phyloP scores from a whole-genome alignment of 2,329 filamentous ascomycete genomes.

The Sarocladium kiliense region DNA sequence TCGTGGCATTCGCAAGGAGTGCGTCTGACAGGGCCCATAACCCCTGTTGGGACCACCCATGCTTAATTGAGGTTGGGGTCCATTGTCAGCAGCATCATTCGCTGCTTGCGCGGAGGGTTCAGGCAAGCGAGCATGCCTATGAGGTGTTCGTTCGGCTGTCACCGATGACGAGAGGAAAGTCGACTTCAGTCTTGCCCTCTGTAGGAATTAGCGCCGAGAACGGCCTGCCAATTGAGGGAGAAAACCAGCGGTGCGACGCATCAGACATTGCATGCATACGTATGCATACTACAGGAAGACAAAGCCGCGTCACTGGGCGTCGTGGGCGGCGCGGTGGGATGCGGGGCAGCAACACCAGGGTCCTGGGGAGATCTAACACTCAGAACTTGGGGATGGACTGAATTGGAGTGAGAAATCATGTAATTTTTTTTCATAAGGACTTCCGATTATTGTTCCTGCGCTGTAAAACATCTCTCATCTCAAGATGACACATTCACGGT shows the following conservation, averaged over 20 bases:
- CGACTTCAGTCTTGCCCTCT: too few relatives aligned
- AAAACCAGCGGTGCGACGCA: background rate
- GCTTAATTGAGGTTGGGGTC: background rate
- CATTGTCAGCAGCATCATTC: too few relatives aligned
- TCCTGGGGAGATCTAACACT: background rate
- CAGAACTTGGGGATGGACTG: too few relatives aligned
- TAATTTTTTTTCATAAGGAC: too few relatives aligned
- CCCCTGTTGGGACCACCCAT: background rate
- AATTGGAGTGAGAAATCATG: too few relatives aligned
- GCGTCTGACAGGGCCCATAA: background rate
- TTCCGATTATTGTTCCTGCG: too few relatives aligned
- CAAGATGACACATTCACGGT: background rate
- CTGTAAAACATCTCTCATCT: background rate
- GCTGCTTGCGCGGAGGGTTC: too few relatives aligned
- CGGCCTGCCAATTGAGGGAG: background rate
- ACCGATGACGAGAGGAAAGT: too few relatives aligned
- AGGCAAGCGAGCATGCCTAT: too few relatives aligned
- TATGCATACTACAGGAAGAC: background rate
- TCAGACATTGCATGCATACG: background rate
- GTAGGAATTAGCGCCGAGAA: too few relatives aligned
- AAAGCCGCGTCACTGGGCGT: conserved; percentile 8
- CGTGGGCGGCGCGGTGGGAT: conserved; percentile 2
- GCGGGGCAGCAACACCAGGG: background rate
- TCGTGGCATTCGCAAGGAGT: conserved; percentile 2
- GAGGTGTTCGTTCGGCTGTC: too few relatives aligned